Base-by-base conservation (phyloP, 352 stramenopile genomes). In the Globisporangium paddicum region DNA sequence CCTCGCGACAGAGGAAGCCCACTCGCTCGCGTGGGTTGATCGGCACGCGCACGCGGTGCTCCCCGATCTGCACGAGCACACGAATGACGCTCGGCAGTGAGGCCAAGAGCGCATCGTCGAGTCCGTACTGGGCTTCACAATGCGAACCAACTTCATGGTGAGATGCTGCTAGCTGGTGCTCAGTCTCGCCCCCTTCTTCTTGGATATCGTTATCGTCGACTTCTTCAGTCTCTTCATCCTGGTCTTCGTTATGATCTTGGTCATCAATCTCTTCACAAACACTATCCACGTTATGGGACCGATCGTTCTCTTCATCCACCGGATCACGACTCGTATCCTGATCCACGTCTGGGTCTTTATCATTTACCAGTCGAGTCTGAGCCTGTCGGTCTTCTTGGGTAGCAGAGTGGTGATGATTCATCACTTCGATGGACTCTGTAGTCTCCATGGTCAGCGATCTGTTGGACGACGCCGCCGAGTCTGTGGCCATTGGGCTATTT, bases 11-110 rank as follows among this genome's bases (percentile, higher is more conserved):
- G 5, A 89, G 60, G 21, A 69, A 69, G 6, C 63, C 57, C 21
- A 87, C 65, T 3, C 63, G 72, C 53, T 77, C 74, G 14, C 67
- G 71, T 28, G 75, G 77, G 25, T 79, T 80, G 25, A 87, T 84
- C 3, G 77, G 77, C 28, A 87, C 64, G 13, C 73, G 78, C 14
- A 89, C 9, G 9, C 79, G 77, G 37, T 75, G 68, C 53, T 81
- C 77, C 13, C 68, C 61, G 2, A 89, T 52, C 66, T 89, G 79
- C 28, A 87, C 66, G 18, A 87, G 52, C 21, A 89, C 57, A 1
- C 75, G 77, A 9, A 87, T 64, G 2, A 87, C 38, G 16, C 64
- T 37, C 2, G 79, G 77, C 9, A 87, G 62, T 6, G 53, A 60
- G 19, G 60, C 59, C 0, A 77, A 23, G 16, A 72, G 37, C 19